Percentiles rank a stretch among this genome's conserved stretches.
Evolutionary conservation across 177 flowering plant species (phyloP).

Genomic region (Vitis hybrid): DNA sequence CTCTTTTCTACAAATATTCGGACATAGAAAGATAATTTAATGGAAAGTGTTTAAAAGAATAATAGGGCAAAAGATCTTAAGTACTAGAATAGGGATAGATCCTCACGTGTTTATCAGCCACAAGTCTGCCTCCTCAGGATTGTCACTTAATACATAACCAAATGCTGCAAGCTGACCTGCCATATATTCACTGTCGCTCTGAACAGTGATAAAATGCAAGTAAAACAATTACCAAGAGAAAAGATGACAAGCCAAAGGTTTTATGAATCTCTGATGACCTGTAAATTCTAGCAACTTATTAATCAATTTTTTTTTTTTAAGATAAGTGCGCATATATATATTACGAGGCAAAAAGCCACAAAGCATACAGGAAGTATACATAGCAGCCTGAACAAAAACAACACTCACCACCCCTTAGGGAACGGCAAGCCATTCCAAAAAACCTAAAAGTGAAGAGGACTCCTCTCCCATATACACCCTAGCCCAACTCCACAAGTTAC

Average conservation of each 20-base stretch:
- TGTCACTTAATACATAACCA: constrained; percentile 79
- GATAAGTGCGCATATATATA: no score
- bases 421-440: no score
- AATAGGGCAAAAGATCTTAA: background rate
- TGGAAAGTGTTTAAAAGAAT: background rate
- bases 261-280: background rate
- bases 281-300: background rate
- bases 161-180: constrained; percentile 97
- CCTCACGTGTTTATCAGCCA: constrained; percentile 96
- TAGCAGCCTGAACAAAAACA: no score
- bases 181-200: constrained; percentile 99
- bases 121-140: constrained; percentile 88
- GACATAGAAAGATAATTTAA: background rate
- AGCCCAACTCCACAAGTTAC: no score
- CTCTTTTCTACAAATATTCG: no score
- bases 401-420: no score
- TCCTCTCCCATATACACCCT: no score
- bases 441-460: no score
- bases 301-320: no score
- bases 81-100: constrained; percentile 3
- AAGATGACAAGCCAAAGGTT: background rate
- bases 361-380: no score
- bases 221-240: background rate
- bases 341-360: no score
- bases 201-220: constrained; percentile 14